Evolutionary conservation across 257 asterid genomes (phyloP).

Genomic region (Cordia subcordata): DNA sequence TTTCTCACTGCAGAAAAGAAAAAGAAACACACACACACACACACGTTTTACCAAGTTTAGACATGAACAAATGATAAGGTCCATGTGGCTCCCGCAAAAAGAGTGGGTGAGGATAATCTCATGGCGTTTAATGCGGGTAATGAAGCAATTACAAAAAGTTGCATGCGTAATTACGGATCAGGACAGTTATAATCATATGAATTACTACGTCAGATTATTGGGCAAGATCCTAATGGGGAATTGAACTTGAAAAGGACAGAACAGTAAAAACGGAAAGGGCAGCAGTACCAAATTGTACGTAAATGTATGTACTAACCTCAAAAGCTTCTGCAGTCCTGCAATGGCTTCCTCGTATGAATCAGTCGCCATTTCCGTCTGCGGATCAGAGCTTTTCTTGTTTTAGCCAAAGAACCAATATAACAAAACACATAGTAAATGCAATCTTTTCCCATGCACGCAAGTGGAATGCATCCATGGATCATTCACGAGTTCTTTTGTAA

Average conservation of each 20-base stretch:
- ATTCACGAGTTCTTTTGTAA: too few relatives aligned
- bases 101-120: neutral
- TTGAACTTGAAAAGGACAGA: constrained; percentile 1
- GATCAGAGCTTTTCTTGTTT: neutral
- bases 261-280: neutral
- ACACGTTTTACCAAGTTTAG: too few relatives aligned
- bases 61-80: too few relatives aligned
- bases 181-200: constrained; percentile 16
- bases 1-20: constrained; percentile 60
- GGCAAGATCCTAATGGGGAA: constrained; percentile 20
- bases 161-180: constrained; percentile 29
- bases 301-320: constrained; percentile 45
- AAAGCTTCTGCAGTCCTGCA: constrained; percentile 67
- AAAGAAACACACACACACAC: too few relatives aligned
- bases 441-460: too few relatives aligned
- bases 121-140: constrained; percentile 13
- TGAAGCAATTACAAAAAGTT: neutral
- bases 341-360: constrained; percentile 70
- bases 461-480: too few relatives aligned
- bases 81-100: constrained; percentile 18
- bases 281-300: neutral
- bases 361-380: constrained; percentile 56
- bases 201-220: constrained; percentile 3
- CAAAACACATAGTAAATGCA: too few relatives aligned
- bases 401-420: too few relatives aligned